Evolutionary conservation across 2,329 filamentous ascomycete genomes (phyloP), one percentile per base, ranked within the genome.

Genomic region (Clonostachys chloroleuca): DNA sequence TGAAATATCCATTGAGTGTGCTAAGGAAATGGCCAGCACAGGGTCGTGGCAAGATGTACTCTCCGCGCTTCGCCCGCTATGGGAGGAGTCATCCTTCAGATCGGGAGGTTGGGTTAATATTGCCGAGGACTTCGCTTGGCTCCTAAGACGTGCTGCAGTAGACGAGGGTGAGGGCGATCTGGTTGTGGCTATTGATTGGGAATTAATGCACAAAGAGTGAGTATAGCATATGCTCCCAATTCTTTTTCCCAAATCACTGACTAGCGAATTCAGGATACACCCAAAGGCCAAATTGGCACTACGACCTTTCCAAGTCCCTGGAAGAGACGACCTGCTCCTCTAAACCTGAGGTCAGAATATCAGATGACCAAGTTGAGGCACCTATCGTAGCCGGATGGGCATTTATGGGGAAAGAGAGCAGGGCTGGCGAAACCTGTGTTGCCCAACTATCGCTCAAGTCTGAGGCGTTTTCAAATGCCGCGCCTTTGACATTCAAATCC

Each of bases 171-270:
- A 79, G 45, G 74, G 73, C 9, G 75, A 79, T 45, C 65, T 84
- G 33, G 70, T 86, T 9, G 64, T 86, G 35, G 72, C 80, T 30
- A 76, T 84, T 44, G 81, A 85, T 56, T 85, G 84, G 79, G 83
- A 86, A 57, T 66, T 87, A 41, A 68, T 86, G 60, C 73, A 80
- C 49, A 74, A 74, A 64, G 41, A 71, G 81, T 83, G 65, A 60
- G 78, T 69, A 5, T 18, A 14, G 12, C 17, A 14, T 37, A 41
- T 12, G 8, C 24, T 8, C 24, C n/a, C n/a, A n/a, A 5, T 17
- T 17, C 39, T 17, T 34, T 16, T 14, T 5, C 14, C n/a, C 8
- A 40, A 42, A 36, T 6, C 9, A n/a, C 46, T 42, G 40, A 43
- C 13, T 8, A 5, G 2, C 12, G 20, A 12, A 13, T 42, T 37